phyloP scores from a whole-genome alignment of 345 rosid species.

The Microcos paniculata region DNA sequence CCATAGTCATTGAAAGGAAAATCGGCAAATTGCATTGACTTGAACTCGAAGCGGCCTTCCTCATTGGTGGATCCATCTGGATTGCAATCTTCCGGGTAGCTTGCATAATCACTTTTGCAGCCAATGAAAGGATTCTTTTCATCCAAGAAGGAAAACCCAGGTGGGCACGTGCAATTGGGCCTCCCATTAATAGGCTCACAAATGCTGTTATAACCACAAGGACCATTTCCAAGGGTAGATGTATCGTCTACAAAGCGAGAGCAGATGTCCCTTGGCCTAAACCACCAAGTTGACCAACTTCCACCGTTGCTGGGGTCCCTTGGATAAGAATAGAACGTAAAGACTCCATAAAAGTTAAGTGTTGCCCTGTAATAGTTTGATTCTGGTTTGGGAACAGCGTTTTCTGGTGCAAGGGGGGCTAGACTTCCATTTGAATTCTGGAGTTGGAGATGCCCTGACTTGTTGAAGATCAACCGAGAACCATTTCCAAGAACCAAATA shows the following conservation, averaged over 20 bases:
- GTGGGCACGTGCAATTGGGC: constrained; percentile 11
- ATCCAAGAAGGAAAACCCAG: constrained; percentile 12
- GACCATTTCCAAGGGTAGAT: not conserved
- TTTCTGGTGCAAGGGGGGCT: not conserved
- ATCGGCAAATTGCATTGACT: not conserved
- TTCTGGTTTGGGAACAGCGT: not conserved
- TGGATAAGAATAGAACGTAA: constrained; percentile 11
- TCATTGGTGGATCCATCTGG: not conserved
- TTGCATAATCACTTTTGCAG: constrained; percentile 14
- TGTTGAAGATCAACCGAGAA: constrained; percentile 6
- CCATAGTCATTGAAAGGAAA: constrained; percentile 11
- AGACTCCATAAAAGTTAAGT: constrained; percentile 16
- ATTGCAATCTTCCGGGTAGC: constrained; percentile 1
- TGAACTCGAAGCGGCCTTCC: constrained; percentile 10
- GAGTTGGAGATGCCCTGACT: not conserved
- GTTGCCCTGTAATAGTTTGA: constrained; percentile 10
- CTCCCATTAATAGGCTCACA: not conserved
- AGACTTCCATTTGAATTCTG: not conserved
- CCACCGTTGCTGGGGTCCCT: not conserved
- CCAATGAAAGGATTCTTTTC: not conserved
- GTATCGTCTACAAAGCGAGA: not conserved
- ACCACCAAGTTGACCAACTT: not conserved
- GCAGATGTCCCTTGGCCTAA: not conserved
- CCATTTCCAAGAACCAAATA: not conserved
- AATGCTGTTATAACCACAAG: constrained; percentile 16